A percentile compares a stretch with the other conserved stretches of the same genome.
Conservation (phyloP, 441 rosid species). For the Syzygium malaccense region DNA sequence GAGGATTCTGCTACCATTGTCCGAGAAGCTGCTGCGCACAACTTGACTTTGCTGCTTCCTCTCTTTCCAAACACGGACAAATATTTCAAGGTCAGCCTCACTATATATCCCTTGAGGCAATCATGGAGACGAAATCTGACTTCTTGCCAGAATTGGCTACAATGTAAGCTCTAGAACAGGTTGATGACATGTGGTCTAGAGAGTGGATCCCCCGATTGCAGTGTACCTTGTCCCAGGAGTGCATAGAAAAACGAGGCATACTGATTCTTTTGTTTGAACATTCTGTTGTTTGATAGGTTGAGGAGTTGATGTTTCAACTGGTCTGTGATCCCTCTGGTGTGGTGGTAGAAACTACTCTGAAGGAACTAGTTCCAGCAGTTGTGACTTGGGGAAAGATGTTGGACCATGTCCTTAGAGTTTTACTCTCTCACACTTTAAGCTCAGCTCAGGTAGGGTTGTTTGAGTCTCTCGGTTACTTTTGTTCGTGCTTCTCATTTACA, state of each 20-base stretch:
- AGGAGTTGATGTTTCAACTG: constrained; percentile 92
- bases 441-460: constrained; percentile 66
- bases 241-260: not conserved
- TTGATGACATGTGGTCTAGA: constrained; percentile 47
- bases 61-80: constrained; percentile 87
- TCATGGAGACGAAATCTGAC: constrained; percentile 73
- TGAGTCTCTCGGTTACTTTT: constrained; percentile 1
- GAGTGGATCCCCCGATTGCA: constrained; percentile 36
- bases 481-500: not conserved
- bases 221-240: constrained; percentile 20
- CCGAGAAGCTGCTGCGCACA: constrained; percentile 93
- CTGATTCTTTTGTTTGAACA: not conserved
- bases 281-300: constrained; percentile 59
- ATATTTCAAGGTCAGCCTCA: constrained; percentile 99
- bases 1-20: constrained; percentile 96
- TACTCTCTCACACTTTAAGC: constrained; percentile 69
- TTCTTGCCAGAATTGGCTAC: constrained; percentile 65
- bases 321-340: constrained; percentile 87
- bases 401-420: constrained; percentile 70
- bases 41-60: constrained; percentile 94
- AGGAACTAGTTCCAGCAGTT: constrained; percentile 81
- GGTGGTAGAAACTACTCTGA: constrained; percentile 86
- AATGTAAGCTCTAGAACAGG: constrained; percentile 73
- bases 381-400: constrained; percentile 86
- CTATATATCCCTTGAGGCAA: constrained; percentile 70